Percentiles rank a stretch among this genome's conserved stretches.
phyloP scores from a whole-genome alignment of 495 filamentous ascomycete genomes.

The Penicillium salamii region DNA sequence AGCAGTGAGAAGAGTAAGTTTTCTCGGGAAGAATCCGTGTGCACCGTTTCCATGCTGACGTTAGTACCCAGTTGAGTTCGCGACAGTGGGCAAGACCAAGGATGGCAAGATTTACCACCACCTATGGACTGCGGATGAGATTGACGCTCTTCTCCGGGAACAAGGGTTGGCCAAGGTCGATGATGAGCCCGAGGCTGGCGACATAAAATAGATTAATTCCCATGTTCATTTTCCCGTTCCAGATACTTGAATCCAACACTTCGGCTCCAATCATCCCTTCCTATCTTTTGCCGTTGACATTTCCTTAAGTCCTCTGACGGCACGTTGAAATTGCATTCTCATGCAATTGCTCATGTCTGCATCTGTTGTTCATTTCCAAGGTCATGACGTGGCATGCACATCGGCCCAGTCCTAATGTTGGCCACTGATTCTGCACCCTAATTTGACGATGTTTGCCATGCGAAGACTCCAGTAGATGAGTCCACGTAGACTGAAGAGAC shows the following conservation, averaged over 20 bases:
- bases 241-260: slow-evolving; percentile 22
- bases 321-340: background rate
- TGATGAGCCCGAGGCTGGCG: slow-evolving; percentile 66
- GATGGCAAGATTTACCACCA: slow-evolving; percentile 96
- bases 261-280: slow-evolving; percentile 20
- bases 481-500: slow-evolving; percentile 31
- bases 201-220: slow-evolving; percentile 44
- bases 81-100: slow-evolving; percentile 93
- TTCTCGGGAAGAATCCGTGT: background rate
- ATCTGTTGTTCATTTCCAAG: slow-evolving; percentile 26
- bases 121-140: slow-evolving; percentile 96
- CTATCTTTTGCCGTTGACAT: no score
- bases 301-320: background rate
- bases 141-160: slow-evolving; percentile 88
- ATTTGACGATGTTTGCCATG: slow-evolving; percentile 20
- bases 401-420: slow-evolving; percentile 22
- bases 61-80: slow-evolving; percentile 80
- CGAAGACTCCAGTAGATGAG: slow-evolving; percentile 18
- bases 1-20: slow-evolving; percentile 96
- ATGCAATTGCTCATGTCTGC: slow-evolving; percentile 17
- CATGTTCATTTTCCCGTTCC: slow-evolving; percentile 17
- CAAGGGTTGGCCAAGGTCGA: slow-evolving; percentile 91
- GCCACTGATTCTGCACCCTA: slow-evolving; percentile 14
- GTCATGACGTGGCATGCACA: slow-evolving; percentile 45
- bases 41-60: slow-evolving; percentile 26